phyloP scores from a whole-genome alignment of 768 basidiomycete genomes.

The Strobilomyces dryophilus region DNA sequence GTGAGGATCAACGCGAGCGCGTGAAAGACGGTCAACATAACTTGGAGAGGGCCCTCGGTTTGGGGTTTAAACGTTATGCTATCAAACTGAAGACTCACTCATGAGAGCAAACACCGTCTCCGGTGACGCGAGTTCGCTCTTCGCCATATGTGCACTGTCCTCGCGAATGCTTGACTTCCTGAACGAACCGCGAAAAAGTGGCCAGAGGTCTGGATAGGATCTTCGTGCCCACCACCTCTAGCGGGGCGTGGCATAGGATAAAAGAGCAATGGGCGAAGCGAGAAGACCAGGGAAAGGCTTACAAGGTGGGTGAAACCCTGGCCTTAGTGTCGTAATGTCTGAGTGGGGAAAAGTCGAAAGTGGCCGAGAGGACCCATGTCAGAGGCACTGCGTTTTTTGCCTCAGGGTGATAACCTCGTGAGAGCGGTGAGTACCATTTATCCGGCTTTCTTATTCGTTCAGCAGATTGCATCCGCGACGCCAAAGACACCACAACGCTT shows the following conservation, averaged over 20 bases:
- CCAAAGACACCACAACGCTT: no score
- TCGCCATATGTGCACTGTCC: slow-evolving; percentile 4
- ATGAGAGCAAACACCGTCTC: slow-evolving; percentile 13
- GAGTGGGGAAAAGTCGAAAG: neutral
- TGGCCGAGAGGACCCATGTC: neutral
- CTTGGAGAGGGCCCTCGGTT: slow-evolving; percentile 4
- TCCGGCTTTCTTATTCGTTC: neutral
- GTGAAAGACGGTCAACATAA: slow-evolving; percentile 20
- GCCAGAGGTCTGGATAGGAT: neutral
- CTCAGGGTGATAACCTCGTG: neutral
- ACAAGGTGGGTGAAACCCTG: no score
- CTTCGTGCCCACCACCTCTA: neutral
- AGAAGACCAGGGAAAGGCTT: neutral
- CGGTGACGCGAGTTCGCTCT: neutral
- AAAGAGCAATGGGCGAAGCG: neutral
- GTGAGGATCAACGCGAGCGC: slow-evolving; percentile 17
- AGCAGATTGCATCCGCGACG: no score
- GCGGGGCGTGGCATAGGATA: neutral
- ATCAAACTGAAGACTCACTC: slow-evolving; percentile 9
- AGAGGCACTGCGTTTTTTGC: neutral
- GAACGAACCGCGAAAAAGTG: neutral
- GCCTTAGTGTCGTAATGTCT: neutral
- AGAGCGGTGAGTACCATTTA: neutral
- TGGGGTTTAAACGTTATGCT: neutral
- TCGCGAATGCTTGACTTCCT: neutral